Conservation (phyloP, 176 grass and related monocot species). For the Rhynchospora tenuis region DNA sequence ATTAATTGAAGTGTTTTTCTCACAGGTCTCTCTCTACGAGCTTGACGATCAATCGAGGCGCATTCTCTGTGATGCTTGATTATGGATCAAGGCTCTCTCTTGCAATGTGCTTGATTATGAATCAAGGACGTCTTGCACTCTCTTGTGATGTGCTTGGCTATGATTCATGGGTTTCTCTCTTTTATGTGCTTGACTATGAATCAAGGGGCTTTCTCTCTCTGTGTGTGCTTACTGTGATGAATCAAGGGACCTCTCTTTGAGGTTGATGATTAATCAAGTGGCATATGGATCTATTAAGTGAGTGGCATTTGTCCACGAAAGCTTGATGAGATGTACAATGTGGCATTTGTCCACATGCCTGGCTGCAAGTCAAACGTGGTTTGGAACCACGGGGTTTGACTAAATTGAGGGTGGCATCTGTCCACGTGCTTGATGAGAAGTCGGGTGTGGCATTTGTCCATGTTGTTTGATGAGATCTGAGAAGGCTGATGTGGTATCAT, state of each 20-base stretch:
- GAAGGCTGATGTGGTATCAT: background rate
- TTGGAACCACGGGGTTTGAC: background rate
- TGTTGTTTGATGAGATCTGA: background rate
- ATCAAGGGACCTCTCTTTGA: background rate
- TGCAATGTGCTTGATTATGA: background rate
- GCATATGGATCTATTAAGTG: background rate
- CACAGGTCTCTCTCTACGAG: background rate
- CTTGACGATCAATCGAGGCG: background rate
- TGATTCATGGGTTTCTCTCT: background rate
- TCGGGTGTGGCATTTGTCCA: slow-evolving; percentile 3
- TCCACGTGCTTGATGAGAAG: background rate
- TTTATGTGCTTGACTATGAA: background rate
- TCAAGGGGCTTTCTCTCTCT: background rate
- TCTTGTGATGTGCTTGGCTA: background rate
- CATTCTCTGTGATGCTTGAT: slow-evolving; percentile 7
- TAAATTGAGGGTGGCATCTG: background rate
- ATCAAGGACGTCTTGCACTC: background rate
- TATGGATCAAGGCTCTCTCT: slow-evolving; percentile 2
- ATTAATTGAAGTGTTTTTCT: background rate
- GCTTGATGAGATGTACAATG: background rate
- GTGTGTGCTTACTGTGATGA: background rate
- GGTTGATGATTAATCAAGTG: slow-evolving; percentile 1
- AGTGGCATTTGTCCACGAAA: background rate
- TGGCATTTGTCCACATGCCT: background rate
- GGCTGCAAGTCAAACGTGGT: background rate